A percentile compares a stretch with the other conserved stretches of the same genome.
Conservation (phyloP, 2,329 filamentous ascomycete genomes). For the Penicillium sp. region DNA sequence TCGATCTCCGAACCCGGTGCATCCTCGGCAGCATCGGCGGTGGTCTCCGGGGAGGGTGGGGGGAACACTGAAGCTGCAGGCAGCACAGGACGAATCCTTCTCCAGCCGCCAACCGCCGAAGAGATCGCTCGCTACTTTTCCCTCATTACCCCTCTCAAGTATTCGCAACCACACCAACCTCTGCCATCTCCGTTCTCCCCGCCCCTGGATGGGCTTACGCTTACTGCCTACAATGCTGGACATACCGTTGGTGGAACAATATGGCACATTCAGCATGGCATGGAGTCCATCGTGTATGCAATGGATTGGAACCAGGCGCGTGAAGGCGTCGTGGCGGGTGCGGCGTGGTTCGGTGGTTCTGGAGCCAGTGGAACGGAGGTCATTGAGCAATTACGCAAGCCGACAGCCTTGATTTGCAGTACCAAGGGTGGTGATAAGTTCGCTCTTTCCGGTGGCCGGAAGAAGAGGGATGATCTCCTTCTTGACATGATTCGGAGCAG, state of each 20-base stretch:
- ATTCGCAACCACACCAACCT: constrained; percentile 93
- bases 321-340: constrained; percentile 90
- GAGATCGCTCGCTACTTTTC: constrained; percentile 93
- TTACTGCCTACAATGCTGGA: constrained; percentile 95
- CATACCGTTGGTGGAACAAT: constrained; percentile 96
- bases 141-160: constrained; percentile 87
- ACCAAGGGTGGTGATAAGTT: constrained; percentile 73
- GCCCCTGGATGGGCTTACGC: constrained; percentile 83
- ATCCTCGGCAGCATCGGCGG: constrained; percentile 42
- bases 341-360: constrained; percentile 85
- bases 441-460: constrained; percentile 68
- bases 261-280: constrained; percentile 96
- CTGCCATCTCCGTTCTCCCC: constrained; percentile 83
- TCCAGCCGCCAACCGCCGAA: constrained; percentile 72
- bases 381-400: constrained; percentile 88
- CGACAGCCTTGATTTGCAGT: constrained; percentile 91
- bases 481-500: constrained; percentile 78
- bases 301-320: constrained; percentile 98
- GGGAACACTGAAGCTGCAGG: constrained; percentile 32
- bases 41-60: constrained; percentile 30
- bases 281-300: constrained; percentile 96
- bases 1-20: constrained; percentile 62
- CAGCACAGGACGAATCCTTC: constrained; percentile 49
- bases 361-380: constrained; percentile 82
- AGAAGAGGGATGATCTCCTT: constrained; percentile 81